Conservation (phyloP, 1,284 basidiomycete genomes). For the Naganishia sp. region DNA sequence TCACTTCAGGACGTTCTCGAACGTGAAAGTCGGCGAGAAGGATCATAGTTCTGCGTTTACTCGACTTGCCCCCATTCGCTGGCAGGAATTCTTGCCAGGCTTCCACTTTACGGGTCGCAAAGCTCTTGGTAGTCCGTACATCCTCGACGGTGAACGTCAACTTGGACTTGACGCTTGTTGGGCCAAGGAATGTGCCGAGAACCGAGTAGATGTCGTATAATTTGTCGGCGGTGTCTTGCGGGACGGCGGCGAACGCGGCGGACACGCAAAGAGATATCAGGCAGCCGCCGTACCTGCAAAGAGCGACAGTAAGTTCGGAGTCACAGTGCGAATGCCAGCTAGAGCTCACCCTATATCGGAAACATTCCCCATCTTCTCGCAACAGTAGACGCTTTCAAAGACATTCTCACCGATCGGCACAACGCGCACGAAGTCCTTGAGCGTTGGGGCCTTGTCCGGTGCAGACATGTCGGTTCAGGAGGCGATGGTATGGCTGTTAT, state of each 20-base stretch:
- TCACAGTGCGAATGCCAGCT: no score
- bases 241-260: slow-evolving; percentile 16
- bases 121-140: slow-evolving; percentile 22
- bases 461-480: neutral
- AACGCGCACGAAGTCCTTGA: slow-evolving; percentile 20
- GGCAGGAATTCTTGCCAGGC: slow-evolving; percentile 14
- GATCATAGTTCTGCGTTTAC: slow-evolving; percentile 19
- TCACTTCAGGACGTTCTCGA: neutral
- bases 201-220: slow-evolving; percentile 27
- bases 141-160: slow-evolving; percentile 14
- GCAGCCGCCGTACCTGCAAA: slow-evolving; percentile 14
- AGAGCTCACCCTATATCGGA: slow-evolving; percentile 13
- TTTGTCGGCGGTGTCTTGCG: slow-evolving; percentile 1
- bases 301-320: neutral
- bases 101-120: slow-evolving; percentile 23
- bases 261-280: slow-evolving; percentile 12
- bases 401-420: slow-evolving; percentile 8
- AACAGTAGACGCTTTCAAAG: slow-evolving; percentile 14
- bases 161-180: slow-evolving; percentile 15
- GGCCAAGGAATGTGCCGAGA: slow-evolving; percentile 23
- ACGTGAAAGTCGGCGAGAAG: slow-evolving; percentile 24
- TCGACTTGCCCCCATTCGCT: neutral
- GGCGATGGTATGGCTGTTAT: neutral
- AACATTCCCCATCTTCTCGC: slow-evolving; percentile 23
- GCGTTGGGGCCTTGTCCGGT: slow-evolving; percentile 11